phyloP scores from a whole-genome alignment of 495 filamentous ascomycete species.

The Aspergillus sclerotiicarbonarius region DNA sequence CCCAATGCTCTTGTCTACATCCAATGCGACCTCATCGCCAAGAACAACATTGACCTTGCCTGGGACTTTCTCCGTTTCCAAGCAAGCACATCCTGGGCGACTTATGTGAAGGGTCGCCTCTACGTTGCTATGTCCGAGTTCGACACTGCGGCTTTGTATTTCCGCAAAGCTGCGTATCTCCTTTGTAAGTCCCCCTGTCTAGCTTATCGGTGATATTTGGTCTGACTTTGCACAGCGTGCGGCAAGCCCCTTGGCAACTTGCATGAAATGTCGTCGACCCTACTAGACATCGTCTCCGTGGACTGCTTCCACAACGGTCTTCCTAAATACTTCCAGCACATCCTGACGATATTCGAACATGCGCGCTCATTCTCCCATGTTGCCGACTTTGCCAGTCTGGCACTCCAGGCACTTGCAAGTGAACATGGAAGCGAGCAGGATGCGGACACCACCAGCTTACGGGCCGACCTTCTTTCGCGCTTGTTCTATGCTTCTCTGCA shows the following conservation, averaged over 20 bases:
- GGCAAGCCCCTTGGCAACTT: conserved; percentile 47
- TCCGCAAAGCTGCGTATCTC: conserved; percentile 78
- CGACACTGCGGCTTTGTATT: conserved; percentile 68
- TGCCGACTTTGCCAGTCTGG: conserved; percentile 77
- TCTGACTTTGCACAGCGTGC: conserved; percentile 28
- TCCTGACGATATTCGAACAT: conserved; percentile 77
- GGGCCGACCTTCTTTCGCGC: conserved; percentile 71
- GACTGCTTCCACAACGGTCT: conserved; percentile 74
- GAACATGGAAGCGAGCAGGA: conserved; percentile 43
- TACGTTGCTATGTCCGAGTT: conserved; percentile 70
- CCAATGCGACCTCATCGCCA: conserved; percentile 69
- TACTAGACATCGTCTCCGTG: conserved; percentile 70
- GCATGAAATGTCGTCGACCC: conserved; percentile 52
- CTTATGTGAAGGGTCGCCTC: conserved; percentile 82
- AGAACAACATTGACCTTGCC: conserved; percentile 68
- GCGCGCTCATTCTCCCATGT: conserved; percentile 72
- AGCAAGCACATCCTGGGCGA: conserved; percentile 65
- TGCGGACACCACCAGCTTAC: conserved; percentile 31
- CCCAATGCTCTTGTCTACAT: conserved; percentile 54
- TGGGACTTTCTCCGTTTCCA: conserved; percentile 71
- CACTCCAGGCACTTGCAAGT: conserved; percentile 61
- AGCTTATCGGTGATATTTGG: neutral
- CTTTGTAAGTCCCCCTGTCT: conserved; percentile 59
- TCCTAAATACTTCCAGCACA: conserved; percentile 81
- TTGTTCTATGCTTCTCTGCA: conserved; percentile 78